Evolutionary conservation across 257 asterid genomes (phyloP).

Genomic region (Paraleonurus japonicus): DNA sequence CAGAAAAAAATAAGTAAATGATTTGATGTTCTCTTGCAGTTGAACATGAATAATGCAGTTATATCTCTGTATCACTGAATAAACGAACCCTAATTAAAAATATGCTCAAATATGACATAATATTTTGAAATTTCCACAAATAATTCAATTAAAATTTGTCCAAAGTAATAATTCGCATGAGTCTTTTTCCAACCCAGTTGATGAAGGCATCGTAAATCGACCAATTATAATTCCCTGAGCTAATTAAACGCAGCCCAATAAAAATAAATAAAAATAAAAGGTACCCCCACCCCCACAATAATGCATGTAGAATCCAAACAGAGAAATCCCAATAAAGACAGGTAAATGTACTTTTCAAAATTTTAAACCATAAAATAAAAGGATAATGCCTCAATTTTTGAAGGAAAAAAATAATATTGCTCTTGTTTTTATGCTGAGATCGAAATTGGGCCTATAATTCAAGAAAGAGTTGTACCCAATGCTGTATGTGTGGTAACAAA

Average conservation of each 20-base stretch:
- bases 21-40: neutral
- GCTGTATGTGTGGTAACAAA: slow-evolving; percentile 17
- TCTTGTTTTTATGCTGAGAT: slow-evolving; percentile 9
- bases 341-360: slow-evolving; percentile 27
- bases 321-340: slow-evolving; percentile 20
- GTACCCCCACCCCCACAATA: slow-evolving; percentile 10
- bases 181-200: neutral
- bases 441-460: slow-evolving; percentile 19
- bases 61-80: neutral
- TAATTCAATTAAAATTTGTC: neutral
- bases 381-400: slow-evolving; percentile 14
- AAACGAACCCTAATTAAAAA: neutral
- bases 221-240: neutral
- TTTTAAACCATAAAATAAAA: slow-evolving; percentile 30
- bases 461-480: slow-evolving; percentile 2
- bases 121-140: neutral
- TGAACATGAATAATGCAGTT: neutral
- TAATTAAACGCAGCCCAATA: no score
- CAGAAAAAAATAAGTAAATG: no score
- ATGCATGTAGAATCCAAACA: slow-evolving; percentile 16
- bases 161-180: neutral
- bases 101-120: neutral
- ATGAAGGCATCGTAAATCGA: neutral
- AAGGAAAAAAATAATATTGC: neutral
- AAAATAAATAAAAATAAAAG: neutral